Base-by-base conservation (phyloP, 164 flowering plant species). In the Taxillus chinensis region DNA sequence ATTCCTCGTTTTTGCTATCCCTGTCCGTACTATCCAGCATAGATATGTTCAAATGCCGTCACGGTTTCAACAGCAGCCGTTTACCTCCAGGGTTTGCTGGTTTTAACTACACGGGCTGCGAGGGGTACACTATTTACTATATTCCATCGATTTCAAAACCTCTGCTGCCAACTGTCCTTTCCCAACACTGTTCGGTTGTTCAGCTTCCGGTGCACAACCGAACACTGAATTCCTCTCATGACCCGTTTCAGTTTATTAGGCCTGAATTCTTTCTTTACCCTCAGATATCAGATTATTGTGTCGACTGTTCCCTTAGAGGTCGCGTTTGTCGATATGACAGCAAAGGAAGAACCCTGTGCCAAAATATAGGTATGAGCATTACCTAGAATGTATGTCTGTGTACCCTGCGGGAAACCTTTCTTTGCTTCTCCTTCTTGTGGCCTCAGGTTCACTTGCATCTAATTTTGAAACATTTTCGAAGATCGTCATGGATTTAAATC, bases 21-120 rank as follows among this genome's bases (percentile, higher is more conserved):
- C 40, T 66, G 13, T 14, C 7, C 2, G 39, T 42, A 8, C 1
- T 1, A 0, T 13, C 40, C 46, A 59, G 39, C 40, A 7, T 54
- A 5, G 62, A 66, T 62, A 0, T 70, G 55, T 57, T 51, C 62
- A 66, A 58, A 43, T 66, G 74, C 38, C 37, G 7, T 64, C n/a
- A 10, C 15, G 10, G 9, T 61, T 11, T 13, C 41, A 38, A 49
- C 38, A 46, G 5, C 12, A 43, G 46, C 10, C 0, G 4, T 39
- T 3, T 4, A 27, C 15, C n/a, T n/a, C 3, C 27, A 27, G 1
- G 27, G 27, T 27, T 6, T 37, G 12, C 63, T 12, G n/a, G 15
- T 14, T 27, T 42, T 4, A 48, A 3, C 11, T 41, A 17, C 39
- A n/a, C 8, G 7, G 4, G 5, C 15, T 65, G 63, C 63, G 10